Evolutionary conservation across 2,329 filamentous ascomycete genomes (phyloP).

Genomic region (Knufia fluminis): DNA sequence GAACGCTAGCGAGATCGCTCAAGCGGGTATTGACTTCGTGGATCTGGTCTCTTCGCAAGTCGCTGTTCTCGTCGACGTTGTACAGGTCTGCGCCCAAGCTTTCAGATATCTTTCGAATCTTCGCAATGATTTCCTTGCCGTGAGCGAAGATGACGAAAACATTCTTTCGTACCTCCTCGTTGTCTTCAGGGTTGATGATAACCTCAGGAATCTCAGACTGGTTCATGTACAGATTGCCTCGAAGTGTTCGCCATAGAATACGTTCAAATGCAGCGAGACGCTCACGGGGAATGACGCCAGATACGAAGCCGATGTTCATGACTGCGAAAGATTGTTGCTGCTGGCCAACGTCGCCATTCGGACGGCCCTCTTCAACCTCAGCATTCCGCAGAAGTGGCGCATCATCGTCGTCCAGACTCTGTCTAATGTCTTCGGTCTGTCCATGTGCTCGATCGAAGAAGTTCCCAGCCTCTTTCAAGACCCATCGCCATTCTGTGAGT

Average conservation of each 20-base stretch:
- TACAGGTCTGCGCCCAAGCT: constrained; percentile 93
- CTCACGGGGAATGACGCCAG: constrained; percentile 88
- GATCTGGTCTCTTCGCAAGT: constrained; percentile 88
- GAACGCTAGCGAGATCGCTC: constrained; percentile 80
- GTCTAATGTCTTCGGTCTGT: constrained; percentile 91
- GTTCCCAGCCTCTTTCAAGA: constrained; percentile 86
- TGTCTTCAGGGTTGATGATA: constrained; percentile 82
- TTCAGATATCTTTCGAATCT: constrained; percentile 98
- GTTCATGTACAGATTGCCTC: constrained; percentile 99
- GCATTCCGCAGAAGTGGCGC: constrained; percentile 88
- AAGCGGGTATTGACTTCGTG: constrained; percentile 94
- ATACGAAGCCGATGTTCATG: constrained; percentile 98
- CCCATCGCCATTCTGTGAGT: constrained; percentile 96
- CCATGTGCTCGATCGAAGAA: constrained; percentile 93
- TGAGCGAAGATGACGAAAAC: constrained; percentile 99
- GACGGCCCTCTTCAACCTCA: constrained; percentile 61
- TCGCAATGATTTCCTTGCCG: constrained; percentile 94
- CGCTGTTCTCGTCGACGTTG: constrained; percentile 94
- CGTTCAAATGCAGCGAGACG: constrained; percentile 92
- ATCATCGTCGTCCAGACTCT: constrained; percentile 82
- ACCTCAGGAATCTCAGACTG: constrained; percentile 95
- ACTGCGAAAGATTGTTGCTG: constrained; percentile 82
- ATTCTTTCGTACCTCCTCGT: constrained; percentile 90
- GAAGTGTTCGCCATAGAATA: constrained; percentile 92
- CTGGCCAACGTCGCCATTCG: constrained; percentile 50